Evolutionary conservation across 2,329 filamentous ascomycete species (phyloP), one percentile per base, ranked within the genome.

Genomic region (Diaporthe sp.): DNA sequence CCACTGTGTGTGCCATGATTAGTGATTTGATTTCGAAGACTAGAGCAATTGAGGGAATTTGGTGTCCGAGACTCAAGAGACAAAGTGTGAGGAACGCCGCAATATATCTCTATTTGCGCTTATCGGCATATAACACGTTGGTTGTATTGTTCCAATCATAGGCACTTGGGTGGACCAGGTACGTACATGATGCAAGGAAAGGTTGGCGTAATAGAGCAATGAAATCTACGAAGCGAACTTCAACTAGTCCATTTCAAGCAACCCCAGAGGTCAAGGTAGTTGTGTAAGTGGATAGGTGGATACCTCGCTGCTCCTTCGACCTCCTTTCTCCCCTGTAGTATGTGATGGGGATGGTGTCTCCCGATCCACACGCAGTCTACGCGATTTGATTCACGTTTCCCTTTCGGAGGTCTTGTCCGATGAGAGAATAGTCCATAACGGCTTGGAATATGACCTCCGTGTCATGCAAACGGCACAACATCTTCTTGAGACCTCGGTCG

Each of bases 251-350:
- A 4, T 1, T 67, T 50, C 13, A 1, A n/a, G 42, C 28, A 7
- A 47, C 10, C 33, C 8, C 19, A 52, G 30, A 35, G 12, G 22
- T 35, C 28, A 15, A 33, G 61, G 42, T 50, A 67, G 61, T 19
- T 22, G 22, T 47, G 42, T 33, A 50, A 47, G 42, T 67, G 61
- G 61, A 25, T 50, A 50, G 6, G 61, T 66, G 60, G 60, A 66
- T 50, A 47, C 60, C 28, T 66, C 5, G 40, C 19, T 12, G 28
- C 60, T 67, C 61, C 30, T 66, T 67, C 30, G 22, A 17, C 10
- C 30, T 50, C 42, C 19, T 28, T 50, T 67, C 8, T 33, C 25
- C 60, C 28, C 42, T 33, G 2, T 12, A 35, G n/a, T 33, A 28
- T 19, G 8, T 33, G 60, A n/a, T 22, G 40, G 60, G 28, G 28